phyloP scores from a whole-genome alignment of 2,329 filamentous ascomycete species.

The Ilyonectria mors-panacis region DNA sequence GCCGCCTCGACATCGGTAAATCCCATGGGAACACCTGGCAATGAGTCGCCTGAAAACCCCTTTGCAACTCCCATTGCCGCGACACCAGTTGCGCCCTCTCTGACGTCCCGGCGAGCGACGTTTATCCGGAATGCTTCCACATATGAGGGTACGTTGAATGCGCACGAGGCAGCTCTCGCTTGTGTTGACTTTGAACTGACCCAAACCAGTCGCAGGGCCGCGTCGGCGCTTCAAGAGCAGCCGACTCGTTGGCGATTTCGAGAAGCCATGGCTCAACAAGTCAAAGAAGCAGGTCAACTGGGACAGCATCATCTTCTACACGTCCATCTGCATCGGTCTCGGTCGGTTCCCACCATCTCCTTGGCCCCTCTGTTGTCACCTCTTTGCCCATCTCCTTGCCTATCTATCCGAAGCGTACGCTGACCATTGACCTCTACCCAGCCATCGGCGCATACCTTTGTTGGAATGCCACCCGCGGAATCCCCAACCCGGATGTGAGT shows the following conservation, averaged over 20 bases:
- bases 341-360: conserved; percentile 28
- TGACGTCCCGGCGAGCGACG: conserved; percentile 33
- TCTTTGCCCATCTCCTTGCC: accelerated
- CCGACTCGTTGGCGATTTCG: conserved; percentile 42
- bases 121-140: conserved; percentile 30
- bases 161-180: accelerated
- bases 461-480: conserved; percentile 34
- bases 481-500: conserved; percentile 41
- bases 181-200: conserved; percentile 4
- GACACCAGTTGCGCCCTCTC: conserved; percentile 38
- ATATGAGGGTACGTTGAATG: conserved; percentile 31
- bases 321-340: conserved; percentile 38
- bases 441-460: conserved; percentile 41
- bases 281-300: conserved; percentile 44
- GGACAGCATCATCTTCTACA: conserved; percentile 49
- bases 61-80: conserved; percentile 41
- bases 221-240: conserved; percentile 53
- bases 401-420: not conserved
- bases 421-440: conserved; percentile 3
- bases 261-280: conserved; percentile 45
- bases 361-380: too few relatives aligned
- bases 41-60: conserved; percentile 38
- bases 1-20: conserved; percentile 24
- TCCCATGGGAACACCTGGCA: conserved; percentile 31
- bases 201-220: not conserved